These are phyloP conservation scores for Tolypocladium tropicale DNA, from an alignment of 2,329 filamentous ascomycete species.

Conservation along the genomic window DNA sequence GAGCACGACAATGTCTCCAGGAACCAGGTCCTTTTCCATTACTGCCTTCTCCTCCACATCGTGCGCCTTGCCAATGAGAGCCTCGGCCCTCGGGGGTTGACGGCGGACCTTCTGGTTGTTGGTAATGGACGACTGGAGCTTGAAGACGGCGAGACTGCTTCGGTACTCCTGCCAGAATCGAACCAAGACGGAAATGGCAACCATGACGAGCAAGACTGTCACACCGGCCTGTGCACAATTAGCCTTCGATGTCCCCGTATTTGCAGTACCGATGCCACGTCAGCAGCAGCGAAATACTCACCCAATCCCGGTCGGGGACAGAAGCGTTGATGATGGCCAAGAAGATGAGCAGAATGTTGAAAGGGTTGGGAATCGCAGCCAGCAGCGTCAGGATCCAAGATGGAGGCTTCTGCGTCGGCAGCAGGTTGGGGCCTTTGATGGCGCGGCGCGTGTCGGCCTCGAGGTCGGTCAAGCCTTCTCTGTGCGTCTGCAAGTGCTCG, in stretches of 20 bases:
- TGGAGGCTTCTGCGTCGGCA: slow-evolving; percentile 13
- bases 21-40: slow-evolving; percentile 10
- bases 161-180: slow-evolving; percentile 18
- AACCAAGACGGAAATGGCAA: slow-evolving; percentile 13
- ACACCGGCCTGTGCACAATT: slow-evolving; percentile 7
- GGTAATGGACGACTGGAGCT: slow-evolving; percentile 14
- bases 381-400: slow-evolving; percentile 16
- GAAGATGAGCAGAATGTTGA: slow-evolving; percentile 13
- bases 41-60: slow-evolving; percentile 2
- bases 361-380: slow-evolving; percentile 15
- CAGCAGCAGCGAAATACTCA: background rate
- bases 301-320: slow-evolving; percentile 9
- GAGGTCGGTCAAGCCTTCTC: slow-evolving; percentile 9
- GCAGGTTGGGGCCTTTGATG: slow-evolving; percentile 12
- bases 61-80: background rate
- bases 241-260: background rate
- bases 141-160: slow-evolving; percentile 14
- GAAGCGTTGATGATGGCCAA: slow-evolving; percentile 15
- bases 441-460: slow-evolving; percentile 11
- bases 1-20: slow-evolving; percentile 13
- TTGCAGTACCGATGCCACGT: background rate
- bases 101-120: slow-evolving; percentile 11
- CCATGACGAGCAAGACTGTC: slow-evolving; percentile 15
- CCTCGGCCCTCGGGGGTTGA: background rate
- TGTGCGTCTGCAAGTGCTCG: slow-evolving; percentile 10